A percentile compares a stretch with the other conserved stretches of the same genome.
Conservation (phyloP, 2,329 filamentous ascomycete genomes). For the Neofusicoccum sp. region DNA sequence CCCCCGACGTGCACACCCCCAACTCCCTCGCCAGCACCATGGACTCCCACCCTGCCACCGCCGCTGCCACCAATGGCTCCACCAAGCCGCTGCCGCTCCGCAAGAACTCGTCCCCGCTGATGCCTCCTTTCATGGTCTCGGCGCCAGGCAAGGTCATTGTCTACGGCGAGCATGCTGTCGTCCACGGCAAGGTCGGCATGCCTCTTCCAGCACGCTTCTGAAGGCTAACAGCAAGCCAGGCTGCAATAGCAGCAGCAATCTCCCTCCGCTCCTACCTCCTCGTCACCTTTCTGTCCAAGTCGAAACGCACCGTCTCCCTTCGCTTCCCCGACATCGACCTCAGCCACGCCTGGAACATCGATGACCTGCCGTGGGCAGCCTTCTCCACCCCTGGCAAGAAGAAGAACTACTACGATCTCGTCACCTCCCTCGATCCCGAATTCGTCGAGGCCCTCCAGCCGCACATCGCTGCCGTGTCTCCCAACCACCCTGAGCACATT, state of each 20-base stretch:
- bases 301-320: slow-evolving; percentile 79
- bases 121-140: slow-evolving; percentile 95
- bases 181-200: slow-evolving; percentile 77
- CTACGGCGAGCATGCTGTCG: slow-evolving; percentile 97
- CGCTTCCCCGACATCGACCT: slow-evolving; percentile 90
- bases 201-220: not conserved
- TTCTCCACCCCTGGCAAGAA: slow-evolving; percentile 84
- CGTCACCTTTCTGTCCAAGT: slow-evolving; percentile 91
- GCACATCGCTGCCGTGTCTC: slow-evolving; percentile 70
- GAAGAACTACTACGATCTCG: slow-evolving; percentile 87
- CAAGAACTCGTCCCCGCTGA: slow-evolving; percentile 55
- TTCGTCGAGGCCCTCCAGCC: slow-evolving; percentile 79
- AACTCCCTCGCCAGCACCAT: slow-evolving; percentile 6
- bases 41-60: slow-evolving; percentile 1
- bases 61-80: slow-evolving; percentile 4
- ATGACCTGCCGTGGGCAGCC: slow-evolving; percentile 79
- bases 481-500: slow-evolving; percentile 62
- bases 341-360: slow-evolving; percentile 90
- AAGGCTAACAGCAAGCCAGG: slow-evolving; percentile 47
- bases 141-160: slow-evolving; percentile 98
- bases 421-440: slow-evolving; percentile 76
- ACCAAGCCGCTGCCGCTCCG: slow-evolving; percentile 1
- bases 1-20: slow-evolving; percentile 1
- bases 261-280: slow-evolving; percentile 95
- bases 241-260: slow-evolving; percentile 91